These are phyloP conservation scores for Pogostemon cablin DNA, from an alignment of 257 asterid genomes.

Conservation along the genomic window DNA sequence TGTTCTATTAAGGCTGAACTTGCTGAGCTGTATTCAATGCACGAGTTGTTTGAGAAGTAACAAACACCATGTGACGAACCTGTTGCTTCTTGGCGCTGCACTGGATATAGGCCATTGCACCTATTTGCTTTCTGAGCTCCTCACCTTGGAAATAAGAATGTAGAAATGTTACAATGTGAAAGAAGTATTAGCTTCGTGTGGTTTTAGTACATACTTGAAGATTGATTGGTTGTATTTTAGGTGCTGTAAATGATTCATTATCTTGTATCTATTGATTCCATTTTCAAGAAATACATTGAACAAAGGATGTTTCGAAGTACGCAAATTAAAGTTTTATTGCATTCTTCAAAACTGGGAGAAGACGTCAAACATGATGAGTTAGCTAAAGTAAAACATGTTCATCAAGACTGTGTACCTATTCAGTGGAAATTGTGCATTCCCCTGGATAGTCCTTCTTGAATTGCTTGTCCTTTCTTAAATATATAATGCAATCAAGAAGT, in stretches of 20 bases:
- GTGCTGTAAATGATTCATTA: background rate
- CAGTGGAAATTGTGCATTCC: conserved; percentile 74
- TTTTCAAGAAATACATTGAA: background rate
- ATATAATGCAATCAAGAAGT: conserved; percentile 40
- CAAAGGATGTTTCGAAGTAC: background rate
- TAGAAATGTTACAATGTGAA: background rate
- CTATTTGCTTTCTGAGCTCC: conserved; percentile 75
- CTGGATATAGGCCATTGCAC: conserved; percentile 74
- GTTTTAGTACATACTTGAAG: background rate
- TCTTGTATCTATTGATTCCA: background rate
- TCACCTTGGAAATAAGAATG: conserved; percentile 51
- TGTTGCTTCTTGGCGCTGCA: conserved; percentile 84
- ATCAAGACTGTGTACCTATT: conserved; percentile 53
- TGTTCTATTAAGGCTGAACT: background rate
- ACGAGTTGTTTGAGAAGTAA: background rate
- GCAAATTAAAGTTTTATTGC: background rate
- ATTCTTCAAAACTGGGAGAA: background rate
- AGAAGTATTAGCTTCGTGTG: background rate
- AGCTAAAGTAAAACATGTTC: background rate
- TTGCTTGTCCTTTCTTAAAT: conserved; percentile 79
- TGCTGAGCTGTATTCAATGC: background rate
- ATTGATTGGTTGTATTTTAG: background rate
- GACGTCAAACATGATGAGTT: background rate
- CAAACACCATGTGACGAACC: conserved; percentile 34
- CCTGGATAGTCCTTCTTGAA: conserved; percentile 85